Percentiles rank a stretch among this genome's conserved stretches.
phyloP scores from a whole-genome alignment of 2,329 filamentous ascomycete genomes.

The Fusarium lateritium region DNA sequence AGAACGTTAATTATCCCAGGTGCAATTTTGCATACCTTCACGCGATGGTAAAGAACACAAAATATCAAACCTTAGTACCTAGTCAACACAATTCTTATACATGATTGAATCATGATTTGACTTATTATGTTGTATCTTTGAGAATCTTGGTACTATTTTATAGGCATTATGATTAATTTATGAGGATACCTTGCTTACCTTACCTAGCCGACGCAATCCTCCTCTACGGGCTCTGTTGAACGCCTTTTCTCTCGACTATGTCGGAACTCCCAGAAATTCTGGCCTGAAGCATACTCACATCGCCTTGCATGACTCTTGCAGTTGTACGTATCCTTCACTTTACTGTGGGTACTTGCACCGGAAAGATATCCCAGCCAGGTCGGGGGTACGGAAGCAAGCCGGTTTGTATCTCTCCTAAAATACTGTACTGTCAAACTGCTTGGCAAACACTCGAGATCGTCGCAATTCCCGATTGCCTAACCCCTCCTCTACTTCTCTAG shows the following conservation, averaged over 20 bases:
- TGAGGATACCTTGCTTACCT: too few relatives aligned
- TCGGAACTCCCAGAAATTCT: too few relatives aligned
- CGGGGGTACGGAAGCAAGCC: conserved; percentile 15
- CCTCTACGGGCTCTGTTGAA: too few relatives aligned
- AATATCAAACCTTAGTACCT: too few relatives aligned
- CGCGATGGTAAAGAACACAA: too few relatives aligned
- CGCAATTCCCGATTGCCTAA: conserved; percentile 8
- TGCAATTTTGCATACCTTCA: conserved; percentile 3
- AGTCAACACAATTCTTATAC: too few relatives aligned
- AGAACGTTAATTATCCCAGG: conserved; percentile 29
- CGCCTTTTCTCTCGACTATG: too few relatives aligned
- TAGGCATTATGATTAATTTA: too few relatives aligned
- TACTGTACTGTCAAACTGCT: not conserved
- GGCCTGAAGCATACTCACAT: not conserved
- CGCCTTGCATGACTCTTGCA: not conserved
- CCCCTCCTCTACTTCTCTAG: not conserved
- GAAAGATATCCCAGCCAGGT: not conserved
- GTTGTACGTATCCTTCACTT: not conserved
- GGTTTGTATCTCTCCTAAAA: conserved; percentile 4
- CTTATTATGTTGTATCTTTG: too few relatives aligned
- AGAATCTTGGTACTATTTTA: too few relatives aligned
- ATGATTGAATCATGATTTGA: too few relatives aligned
- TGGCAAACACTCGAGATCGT: conserved; percentile 7
- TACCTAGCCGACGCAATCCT: too few relatives aligned
- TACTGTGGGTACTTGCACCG: not conserved